These are phyloP conservation scores for Erythrobasidium yunnanense DNA, from an alignment of 768 basidiomycete genomes.

Conservation along the genomic window DNA sequence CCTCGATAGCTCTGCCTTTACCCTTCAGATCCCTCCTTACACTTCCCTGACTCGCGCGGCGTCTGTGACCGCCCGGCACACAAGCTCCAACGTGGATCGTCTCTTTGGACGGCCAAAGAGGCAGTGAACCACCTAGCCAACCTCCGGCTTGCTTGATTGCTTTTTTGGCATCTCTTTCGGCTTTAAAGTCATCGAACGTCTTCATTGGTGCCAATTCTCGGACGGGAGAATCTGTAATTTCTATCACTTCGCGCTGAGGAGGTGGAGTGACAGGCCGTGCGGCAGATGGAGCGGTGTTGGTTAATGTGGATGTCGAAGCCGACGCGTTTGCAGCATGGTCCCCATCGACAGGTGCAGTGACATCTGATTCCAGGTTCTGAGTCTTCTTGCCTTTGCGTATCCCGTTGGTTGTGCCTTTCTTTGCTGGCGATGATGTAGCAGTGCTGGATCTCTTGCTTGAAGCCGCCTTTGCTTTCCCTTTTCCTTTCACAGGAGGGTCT, in stretches of 20 bases:
- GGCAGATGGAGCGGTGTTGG: too few relatives aligned
- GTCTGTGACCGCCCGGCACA: background rate
- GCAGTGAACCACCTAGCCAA: conserved; percentile 1
- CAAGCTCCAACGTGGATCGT: background rate
- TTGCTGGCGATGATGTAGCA: background rate
- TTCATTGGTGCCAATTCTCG: background rate
- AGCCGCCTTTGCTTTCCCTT: background rate
- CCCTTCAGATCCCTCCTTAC: conserved; percentile 7
- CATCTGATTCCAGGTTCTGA: background rate
- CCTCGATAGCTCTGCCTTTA: conserved; percentile 10
- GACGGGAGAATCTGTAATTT: conserved; percentile 19
- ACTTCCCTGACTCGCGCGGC: background rate
- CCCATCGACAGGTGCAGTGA: background rate
- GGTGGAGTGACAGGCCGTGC: background rate
- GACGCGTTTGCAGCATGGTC: background rate
- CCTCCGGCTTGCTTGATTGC: conserved; percentile 6
- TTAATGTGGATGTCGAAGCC: background rate
- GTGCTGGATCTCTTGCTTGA: background rate
- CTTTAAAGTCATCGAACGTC: conserved; percentile 8
- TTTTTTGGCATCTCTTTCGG: background rate
- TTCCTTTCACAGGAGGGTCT: background rate
- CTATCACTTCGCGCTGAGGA: background rate
- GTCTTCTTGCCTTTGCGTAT: background rate
- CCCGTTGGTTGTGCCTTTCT: background rate
- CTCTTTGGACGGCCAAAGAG: conserved; percentile 1